Conservation (phyloP, 2,329 filamentous ascomycete genomes). For the Claviceps paspali region DNA sequence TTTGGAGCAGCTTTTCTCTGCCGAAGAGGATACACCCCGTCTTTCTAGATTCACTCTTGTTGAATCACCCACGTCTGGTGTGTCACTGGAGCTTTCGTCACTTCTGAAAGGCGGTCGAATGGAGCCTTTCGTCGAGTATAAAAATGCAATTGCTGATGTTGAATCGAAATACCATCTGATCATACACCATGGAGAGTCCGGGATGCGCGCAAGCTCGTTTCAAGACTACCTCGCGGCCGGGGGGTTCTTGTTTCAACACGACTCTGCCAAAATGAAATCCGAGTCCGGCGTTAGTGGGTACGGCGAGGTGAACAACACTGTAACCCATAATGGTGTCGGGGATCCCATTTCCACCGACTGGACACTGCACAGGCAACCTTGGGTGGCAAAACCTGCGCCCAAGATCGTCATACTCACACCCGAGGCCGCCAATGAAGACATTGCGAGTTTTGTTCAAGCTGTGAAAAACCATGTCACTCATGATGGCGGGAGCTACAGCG, state of each 20-base stretch:
- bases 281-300: background rate
- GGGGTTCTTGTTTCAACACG: constrained; percentile 13
- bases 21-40: constrained; percentile 13
- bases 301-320: background rate
- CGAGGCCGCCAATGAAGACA: background rate
- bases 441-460: background rate
- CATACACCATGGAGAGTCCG: constrained; percentile 10
- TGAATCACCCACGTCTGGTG: constrained; percentile 5
- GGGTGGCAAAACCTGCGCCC: background rate
- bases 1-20: constrained; percentile 13
- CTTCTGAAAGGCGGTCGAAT: constrained; percentile 7
- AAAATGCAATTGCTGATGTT: constrained; percentile 9
- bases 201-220: constrained; percentile 8
- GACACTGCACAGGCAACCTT: constrained; percentile 1
- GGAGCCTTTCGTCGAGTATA: constrained; percentile 16
- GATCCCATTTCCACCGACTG: background rate
- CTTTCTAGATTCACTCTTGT: constrained; percentile 20
- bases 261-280: background rate
- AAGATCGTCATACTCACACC: constrained; percentile 3
- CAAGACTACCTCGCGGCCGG: constrained; percentile 13
- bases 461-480: background rate
- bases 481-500: background rate
- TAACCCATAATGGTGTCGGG: background rate
- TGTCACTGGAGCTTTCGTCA: constrained; percentile 2
- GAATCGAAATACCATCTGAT: constrained; percentile 20